Percentiles rank a stretch among this genome's conserved stretches.
Evolutionary conservation across 371 early-diverging fungal genomes (phyloP).

Genomic region (Mucor irregularis): DNA sequence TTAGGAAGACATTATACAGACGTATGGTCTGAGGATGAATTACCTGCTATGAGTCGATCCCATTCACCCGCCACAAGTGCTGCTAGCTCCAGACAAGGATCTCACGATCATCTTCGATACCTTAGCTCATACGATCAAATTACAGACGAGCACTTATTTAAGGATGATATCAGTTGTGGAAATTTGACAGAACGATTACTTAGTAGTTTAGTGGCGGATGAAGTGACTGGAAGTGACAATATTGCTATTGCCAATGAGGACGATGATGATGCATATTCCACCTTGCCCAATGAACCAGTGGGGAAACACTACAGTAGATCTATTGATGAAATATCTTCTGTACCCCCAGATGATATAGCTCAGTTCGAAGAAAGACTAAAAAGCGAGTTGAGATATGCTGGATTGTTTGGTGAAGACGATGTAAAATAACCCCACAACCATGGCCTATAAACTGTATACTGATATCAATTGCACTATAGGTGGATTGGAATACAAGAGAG

Average conservation of each 20-base stretch:
- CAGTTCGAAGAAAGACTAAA: conserved; percentile 80
- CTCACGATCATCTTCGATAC: conserved; percentile 32
- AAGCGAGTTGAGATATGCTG: conserved; percentile 81
- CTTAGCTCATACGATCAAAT: conserved; percentile 28
- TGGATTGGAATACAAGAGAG: conserved; percentile 73
- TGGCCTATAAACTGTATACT: too few species aligned
- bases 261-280: conserved; percentile 24
- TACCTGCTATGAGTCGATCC: conserved; percentile 50
- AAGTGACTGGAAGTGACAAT: too few species aligned
- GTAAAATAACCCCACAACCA: too few species aligned
- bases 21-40: conserved; percentile 86
- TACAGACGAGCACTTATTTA: conserved; percentile 58
- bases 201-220: conserved; percentile 62
- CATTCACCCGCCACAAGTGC: conserved; percentile 27
- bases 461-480: conserved; percentile 22
- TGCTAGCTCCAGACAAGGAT: conserved; percentile 27
- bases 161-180: conserved; percentile 63
- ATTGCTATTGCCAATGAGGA: conserved; percentile 27
- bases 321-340: conserved; percentile 18
- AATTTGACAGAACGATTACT: conserved; percentile 78
- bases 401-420: conserved; percentile 79
- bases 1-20: conserved; percentile 79
- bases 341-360: conserved; percentile 32
- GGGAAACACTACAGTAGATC: conserved; percentile 17
- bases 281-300: background rate